Conservation (phyloP, 805 yeast species). For the Nakazawaea holstii region DNA sequence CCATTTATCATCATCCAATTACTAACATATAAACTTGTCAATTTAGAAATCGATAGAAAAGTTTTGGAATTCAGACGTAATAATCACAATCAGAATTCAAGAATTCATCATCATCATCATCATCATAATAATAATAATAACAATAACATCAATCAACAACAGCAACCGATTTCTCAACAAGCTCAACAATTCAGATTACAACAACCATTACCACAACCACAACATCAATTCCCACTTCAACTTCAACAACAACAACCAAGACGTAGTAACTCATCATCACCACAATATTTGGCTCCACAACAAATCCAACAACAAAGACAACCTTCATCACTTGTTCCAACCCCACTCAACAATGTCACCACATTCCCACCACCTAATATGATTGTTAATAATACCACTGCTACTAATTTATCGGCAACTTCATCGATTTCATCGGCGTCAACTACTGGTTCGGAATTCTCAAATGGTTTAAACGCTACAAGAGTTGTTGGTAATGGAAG, state of each 20-base stretch:
- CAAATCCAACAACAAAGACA: conserved; percentile 2
- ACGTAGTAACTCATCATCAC: conserved; percentile 8
- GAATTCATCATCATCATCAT: not conserved
- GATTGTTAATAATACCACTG: not conserved
- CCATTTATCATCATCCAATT: not conserved
- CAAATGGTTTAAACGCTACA: not conserved
- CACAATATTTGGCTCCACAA: conserved; percentile 6
- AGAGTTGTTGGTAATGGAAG: not conserved
- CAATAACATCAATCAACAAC: not conserved
- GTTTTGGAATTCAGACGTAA: conserved; percentile 3
- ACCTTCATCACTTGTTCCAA: not conserved
- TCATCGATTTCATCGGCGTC: conserved; percentile 10
- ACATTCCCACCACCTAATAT: not conserved
- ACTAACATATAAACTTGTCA: not conserved
- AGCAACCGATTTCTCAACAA: not conserved
- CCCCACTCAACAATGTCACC: not conserved
- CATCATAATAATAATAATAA: conserved; percentile 7
- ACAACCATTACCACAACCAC: conserved; percentile 10
- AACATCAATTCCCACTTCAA: not conserved
- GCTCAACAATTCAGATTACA: not conserved
- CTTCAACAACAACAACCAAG: conserved; percentile 1
- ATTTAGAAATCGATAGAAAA: conserved; percentile 7
- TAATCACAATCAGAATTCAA: not conserved
- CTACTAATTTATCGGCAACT: conserved; percentile 2
- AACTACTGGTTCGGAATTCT: not conserved